Evolutionary conservation across 2,329 filamentous ascomycete species (phyloP).

Genomic region (Elsinoe arachidis): DNA sequence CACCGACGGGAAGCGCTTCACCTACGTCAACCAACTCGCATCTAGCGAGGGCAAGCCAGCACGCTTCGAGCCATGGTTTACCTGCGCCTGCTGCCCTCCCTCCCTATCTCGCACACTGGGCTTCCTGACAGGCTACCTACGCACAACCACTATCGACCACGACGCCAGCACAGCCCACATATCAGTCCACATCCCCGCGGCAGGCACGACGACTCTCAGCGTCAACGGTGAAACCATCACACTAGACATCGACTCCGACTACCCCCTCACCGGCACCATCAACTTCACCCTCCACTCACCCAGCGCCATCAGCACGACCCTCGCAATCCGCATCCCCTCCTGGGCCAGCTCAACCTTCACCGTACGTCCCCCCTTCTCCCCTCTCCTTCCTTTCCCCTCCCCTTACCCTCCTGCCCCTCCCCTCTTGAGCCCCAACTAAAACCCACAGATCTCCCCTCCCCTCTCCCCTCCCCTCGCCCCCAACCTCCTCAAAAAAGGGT

Average conservation of each 20-base stretch:
- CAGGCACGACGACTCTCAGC: conserved; percentile 37
- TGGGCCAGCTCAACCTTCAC: conserved; percentile 36
- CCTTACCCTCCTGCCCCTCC: conserved; percentile 20
- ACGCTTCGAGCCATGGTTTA: conserved; percentile 49
- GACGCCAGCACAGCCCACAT: conserved; percentile 29
- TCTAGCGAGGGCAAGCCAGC: conserved; percentile 45
- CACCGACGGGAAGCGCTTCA: conserved; percentile 48
- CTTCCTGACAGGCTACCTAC: conserved; percentile 49
- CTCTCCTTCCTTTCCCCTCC: conserved; percentile 23
- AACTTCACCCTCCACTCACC: conserved; percentile 36
- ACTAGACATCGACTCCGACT: conserved; percentile 45
- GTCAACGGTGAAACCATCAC: conserved; percentile 29
- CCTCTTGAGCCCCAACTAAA: background rate
- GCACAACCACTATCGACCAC: conserved; percentile 33
- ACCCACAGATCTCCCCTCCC: conserved; percentile 26
- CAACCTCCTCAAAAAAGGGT: conserved; percentile 40
- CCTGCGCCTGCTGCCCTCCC: conserved; percentile 52
- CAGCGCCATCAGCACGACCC: conserved; percentile 27
- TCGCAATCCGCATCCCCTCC: conserved; percentile 46
- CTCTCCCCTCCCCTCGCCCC: conserved; percentile 20
- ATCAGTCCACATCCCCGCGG: conserved; percentile 49
- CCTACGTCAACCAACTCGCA: conserved; percentile 54
- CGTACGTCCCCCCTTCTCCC: conserved; percentile 20
- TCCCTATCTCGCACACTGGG: conserved; percentile 50
- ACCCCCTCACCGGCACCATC: conserved; percentile 50